Base-by-base conservation (phyloP, 352 stramenopile species). In the Globisporangium paddicum region DNA sequence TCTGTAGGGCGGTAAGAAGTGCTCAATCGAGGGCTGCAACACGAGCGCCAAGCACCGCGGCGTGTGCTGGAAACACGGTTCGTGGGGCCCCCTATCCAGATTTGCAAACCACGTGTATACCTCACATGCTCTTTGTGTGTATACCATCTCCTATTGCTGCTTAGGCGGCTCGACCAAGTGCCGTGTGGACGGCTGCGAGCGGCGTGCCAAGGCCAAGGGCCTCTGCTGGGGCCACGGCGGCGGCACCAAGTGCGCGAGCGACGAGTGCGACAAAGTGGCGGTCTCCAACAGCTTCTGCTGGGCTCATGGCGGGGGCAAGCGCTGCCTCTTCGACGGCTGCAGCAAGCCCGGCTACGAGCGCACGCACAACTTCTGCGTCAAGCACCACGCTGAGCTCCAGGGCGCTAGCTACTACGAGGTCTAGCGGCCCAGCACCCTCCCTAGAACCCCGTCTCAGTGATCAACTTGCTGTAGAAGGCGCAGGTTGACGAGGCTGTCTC, bases 11-110 rank as follows among this genome's bases (percentile, higher is more conserved):
- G 75, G 70, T 35, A 85, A 85, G 66, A 63, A 74, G 32, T 85
- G 75, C 37, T 66, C 62, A 0, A 32, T 66, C 18, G 61, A 73
- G 52, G 72, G 66, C 28, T 85, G 75, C 56, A 64, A 49, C 11
- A 69, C 64, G 14, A 75, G 71, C 40, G 69, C 74, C 55, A 82
- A 86, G 60, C 66, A 74, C 32, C 44, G 38, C 4, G 72, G 72
- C 0, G 55, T 82, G 32, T 86, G 75, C 58, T 86, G 75, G 75
- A 77, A 74, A 35, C 75, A 86, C 45, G 75, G 75, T 67, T 40
- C 28, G 60, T 25, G 3, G 42, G 16, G 5, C 23, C 23, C 13
- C 5, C 18, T 37, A 52, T 41, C 23, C 11, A n/a, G n/a, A n/a
- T n/a, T n/a, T n/a, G n/a, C n/a, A n/a, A n/a, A n/a, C n/a, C n/a